Evolutionary conservation across 2,329 filamentous ascomycete species (phyloP).

Genomic region (Epicoccum nigrum): DNA sequence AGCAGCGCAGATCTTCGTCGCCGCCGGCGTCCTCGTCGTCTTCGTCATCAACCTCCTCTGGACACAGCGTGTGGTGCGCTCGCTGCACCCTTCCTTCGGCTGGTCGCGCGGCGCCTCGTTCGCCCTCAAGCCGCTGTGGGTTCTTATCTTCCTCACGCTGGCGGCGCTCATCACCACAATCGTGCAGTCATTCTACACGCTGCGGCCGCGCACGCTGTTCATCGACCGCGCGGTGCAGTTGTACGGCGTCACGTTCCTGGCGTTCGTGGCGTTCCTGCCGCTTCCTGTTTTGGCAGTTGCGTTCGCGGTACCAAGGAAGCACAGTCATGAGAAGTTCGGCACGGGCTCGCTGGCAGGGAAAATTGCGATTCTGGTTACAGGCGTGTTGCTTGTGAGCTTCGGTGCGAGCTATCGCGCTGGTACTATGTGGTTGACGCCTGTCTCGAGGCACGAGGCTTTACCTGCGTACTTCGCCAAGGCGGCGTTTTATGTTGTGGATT

Average conservation of each 20-base stretch:
- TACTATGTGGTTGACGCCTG: conserved; percentile 58
- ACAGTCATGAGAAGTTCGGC: conserved; percentile 66
- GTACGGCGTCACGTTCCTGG: conserved; percentile 65
- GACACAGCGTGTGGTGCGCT: conserved; percentile 63
- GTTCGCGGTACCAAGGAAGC: conserved; percentile 51
- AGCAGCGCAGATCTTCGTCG: conserved; percentile 70
- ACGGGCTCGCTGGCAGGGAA: conserved; percentile 70
- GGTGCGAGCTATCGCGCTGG: conserved; percentile 73
- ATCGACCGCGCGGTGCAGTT: conserved; percentile 69
- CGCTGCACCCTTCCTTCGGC: conserved; percentile 71
- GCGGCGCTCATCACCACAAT: conserved; percentile 69
- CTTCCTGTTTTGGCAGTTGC: conserved; percentile 60
- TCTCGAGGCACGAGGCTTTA: conserved; percentile 56
- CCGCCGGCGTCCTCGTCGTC: conserved; percentile 74
- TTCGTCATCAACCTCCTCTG: conserved; percentile 76
- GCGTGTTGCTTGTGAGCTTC: conserved; percentile 65
- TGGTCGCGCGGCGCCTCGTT: conserved; percentile 64
- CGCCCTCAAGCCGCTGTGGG: conserved; percentile 64
- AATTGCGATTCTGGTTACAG: conserved; percentile 64
- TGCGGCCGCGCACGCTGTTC: conserved; percentile 55
- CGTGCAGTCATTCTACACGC: conserved; percentile 71
- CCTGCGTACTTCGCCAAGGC: conserved; percentile 74
- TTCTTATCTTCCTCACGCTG: conserved; percentile 63
- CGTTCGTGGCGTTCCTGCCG: conserved; percentile 70
- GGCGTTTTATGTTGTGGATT: conserved; percentile 81